A percentile compares a stretch with the other conserved stretches of the same genome.
Evolutionary conservation across 116 monocot genomes (phyloP).

Genomic region (Dioscorea cayenensis): DNA sequence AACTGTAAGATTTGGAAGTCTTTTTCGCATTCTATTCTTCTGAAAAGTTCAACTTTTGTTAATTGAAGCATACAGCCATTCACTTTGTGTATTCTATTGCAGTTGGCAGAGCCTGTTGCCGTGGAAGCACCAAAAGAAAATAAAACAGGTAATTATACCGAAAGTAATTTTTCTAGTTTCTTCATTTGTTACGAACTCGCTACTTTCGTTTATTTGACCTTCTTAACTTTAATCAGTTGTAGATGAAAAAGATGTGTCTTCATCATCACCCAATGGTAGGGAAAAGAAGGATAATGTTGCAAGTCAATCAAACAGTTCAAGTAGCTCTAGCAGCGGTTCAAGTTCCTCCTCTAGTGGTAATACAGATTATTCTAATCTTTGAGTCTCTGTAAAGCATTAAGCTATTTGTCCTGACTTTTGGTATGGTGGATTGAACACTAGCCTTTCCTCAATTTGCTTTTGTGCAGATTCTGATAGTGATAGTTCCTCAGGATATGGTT

Average conservation of each 20-base stretch:
- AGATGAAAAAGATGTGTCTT: slow-evolving; percentile 35
- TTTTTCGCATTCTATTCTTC: neutral
- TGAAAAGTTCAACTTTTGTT: neutral
- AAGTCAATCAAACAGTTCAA: slow-evolving; percentile 61
- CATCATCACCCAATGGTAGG: slow-evolving; percentile 37
- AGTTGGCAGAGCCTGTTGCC: slow-evolving; percentile 24
- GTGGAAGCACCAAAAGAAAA: slow-evolving; percentile 26
- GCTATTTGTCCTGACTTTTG: neutral
- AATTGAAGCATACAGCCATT: neutral
- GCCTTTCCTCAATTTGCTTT: neutral
- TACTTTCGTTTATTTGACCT: neutral
- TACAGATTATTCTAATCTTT: neutral
- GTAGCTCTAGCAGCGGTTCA: slow-evolving; percentile 83
- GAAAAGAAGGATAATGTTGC: slow-evolving; percentile 44
- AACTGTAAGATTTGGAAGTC: slow-evolving; percentile 6
- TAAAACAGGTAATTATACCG: slow-evolving; percentile 22
- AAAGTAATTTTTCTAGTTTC: neutral
- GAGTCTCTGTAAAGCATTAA: neutral
- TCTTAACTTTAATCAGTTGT: slow-evolving; percentile 5
- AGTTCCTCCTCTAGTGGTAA: slow-evolving; percentile 89
- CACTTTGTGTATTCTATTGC: slow-evolving; percentile 6
- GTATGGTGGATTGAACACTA: neutral
- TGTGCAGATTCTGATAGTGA: slow-evolving; percentile 81
- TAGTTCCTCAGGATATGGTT: slow-evolving; percentile 53
- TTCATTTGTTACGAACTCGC: neutral